Evolutionary conservation across 2,329 filamentous ascomycete genomes (phyloP), one percentile per base, ranked within the genome.

Genomic region (Ophiocordyceps camponoti-saundersi): DNA sequence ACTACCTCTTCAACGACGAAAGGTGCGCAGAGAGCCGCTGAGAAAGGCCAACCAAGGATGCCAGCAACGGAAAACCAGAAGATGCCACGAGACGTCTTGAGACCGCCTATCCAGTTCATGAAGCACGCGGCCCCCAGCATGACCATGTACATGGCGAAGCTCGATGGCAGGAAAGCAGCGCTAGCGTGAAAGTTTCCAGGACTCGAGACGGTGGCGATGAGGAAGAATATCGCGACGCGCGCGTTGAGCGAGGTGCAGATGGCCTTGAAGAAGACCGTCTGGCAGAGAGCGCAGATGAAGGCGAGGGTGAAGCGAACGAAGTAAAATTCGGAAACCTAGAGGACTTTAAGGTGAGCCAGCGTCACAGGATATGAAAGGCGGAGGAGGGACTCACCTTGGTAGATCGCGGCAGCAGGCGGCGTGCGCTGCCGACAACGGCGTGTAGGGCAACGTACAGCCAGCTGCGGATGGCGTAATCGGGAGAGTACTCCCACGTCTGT

Each of bases 401-500:
- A 2, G 77, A 67, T 44, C 73, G 73, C 2, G 79, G 79, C 1
- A 81, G 59, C 6, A 92, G 56, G 36, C 79, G 73, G 30, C 79
- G 75, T 18, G 86, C 54, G 51, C 78, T 85, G 42, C 80, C 82
- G 43, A 85, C 65, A 20, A 81, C 54, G 23, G 88, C 85, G 64
- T 98, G 90, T 1, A 95, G 65, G 6, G 71, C 75, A 36, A 93
- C 72, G 58, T 98, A 98, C 21, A 88, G 71, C 92, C 92, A 98
- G 66, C 88, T 95, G 52, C 92, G 80, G 55, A 98, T 95, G 45
- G 88, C 85, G 65, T 85, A 96, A 48, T 90, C 82, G 6, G 92
- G 92, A 1, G 90, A 94, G 65, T 96, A 98, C 64, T 98, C 92
- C 92, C 92, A 98, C 1, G 92, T 98, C 67, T 98, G 89, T 45